A percentile compares a stretch with the other conserved stretches of the same genome.
Evolutionary conservation across 805 yeast genomes (phyloP).

Genomic region (Scheffersomyces coipomensis): DNA sequence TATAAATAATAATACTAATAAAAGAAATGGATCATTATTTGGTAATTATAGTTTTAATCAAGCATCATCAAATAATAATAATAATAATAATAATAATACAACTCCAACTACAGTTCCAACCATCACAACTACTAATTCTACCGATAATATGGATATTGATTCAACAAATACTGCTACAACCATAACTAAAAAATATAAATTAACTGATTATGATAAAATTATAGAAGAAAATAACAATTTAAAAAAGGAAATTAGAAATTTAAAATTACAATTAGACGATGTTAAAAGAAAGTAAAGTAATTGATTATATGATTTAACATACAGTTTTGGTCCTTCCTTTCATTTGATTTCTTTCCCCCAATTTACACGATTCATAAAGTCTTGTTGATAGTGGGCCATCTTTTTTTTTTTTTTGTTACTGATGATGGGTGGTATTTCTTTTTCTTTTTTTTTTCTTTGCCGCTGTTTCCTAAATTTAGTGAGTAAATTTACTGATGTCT

Average conservation of each 20-base stretch:
- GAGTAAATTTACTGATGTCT: too few relatives aligned
- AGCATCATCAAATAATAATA: too few relatives aligned
- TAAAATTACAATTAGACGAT: constrained; percentile 7
- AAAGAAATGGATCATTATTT: constrained; percentile 4
- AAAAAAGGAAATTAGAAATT: constrained; percentile 7
- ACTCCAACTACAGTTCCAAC: neutral
- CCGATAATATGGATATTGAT: neutral
- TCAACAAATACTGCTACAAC: neutral
- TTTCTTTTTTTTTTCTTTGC: too few relatives aligned
- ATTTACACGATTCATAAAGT: too few relatives aligned
- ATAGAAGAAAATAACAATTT: constrained; percentile 10
- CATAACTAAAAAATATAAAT: neutral
- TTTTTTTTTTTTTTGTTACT: too few relatives aligned
- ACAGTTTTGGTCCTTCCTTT: too few relatives aligned
- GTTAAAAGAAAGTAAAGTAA: neutral
- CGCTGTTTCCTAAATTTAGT: too few relatives aligned
- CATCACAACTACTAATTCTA: too few relatives aligned
- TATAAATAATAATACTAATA: neutral
- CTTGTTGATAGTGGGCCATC: too few relatives aligned
- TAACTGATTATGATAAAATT: constrained; percentile 5
- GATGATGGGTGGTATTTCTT: too few relatives aligned
- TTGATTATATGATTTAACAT: too few relatives aligned
- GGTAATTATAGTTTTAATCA: constrained; percentile 3
- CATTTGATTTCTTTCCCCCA: too few relatives aligned
- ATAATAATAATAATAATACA: neutral